Percentiles rank a stretch among this genome's conserved stretches.
Conservation (phyloP, 2,329 filamentous ascomycete species). For the Botrytis galanthina region DNA sequence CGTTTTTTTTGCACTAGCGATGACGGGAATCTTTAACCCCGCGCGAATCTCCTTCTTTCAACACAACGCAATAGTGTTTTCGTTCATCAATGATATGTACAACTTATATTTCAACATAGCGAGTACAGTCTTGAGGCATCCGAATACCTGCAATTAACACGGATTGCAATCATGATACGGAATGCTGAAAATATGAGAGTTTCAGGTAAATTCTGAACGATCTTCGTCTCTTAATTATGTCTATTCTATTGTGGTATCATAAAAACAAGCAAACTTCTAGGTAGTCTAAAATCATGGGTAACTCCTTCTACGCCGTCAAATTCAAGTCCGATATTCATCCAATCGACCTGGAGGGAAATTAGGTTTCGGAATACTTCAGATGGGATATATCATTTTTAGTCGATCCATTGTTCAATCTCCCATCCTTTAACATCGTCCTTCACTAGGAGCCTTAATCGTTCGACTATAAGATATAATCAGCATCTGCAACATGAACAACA, state of each 20-base stretch:
- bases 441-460: constrained; percentile 67
- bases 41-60: constrained; percentile 8
- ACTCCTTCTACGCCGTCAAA: constrained; percentile 2
- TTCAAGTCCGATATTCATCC: background rate
- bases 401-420: constrained; percentile 59
- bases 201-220: background rate
- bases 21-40: constrained; percentile 16
- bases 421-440: constrained; percentile 63
- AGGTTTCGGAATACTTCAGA: background rate
- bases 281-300: constrained; percentile 10
- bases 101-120: background rate
- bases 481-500: background rate
- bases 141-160: background rate
- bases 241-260: constrained; percentile 19
- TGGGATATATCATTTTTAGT: constrained; percentile 27
- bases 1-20: constrained; percentile 16
- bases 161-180: background rate
- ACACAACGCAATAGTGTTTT: background rate
- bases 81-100: background rate
- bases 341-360: background rate
- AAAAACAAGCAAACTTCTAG: constrained; percentile 10
- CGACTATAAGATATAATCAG: constrained; percentile 42
- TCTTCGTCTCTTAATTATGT: constrained; percentile 8
- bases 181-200: background rate
- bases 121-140: background rate